These are phyloP conservation scores for Lepiota subincarnata DNA, from an alignment of 768 basidiomycete species.

Conservation along the genomic window DNA sequence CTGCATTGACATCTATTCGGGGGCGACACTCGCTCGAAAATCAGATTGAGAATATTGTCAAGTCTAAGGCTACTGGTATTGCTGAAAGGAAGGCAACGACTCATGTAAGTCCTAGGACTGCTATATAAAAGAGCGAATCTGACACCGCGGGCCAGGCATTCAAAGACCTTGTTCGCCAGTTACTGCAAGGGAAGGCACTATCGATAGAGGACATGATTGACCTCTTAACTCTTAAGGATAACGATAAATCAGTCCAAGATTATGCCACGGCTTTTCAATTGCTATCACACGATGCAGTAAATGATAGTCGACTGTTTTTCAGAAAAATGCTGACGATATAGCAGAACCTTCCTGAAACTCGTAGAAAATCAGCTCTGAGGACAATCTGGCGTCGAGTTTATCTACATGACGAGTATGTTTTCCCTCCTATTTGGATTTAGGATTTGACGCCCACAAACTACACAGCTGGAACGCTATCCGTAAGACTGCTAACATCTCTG, in stretches of 20 bases:
- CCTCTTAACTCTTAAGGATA: slow-evolving; percentile 82
- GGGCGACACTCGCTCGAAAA: slow-evolving; percentile 60
- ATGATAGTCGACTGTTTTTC: slow-evolving; percentile 19
- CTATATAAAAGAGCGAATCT: not conserved
- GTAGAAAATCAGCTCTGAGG: slow-evolving; percentile 64
- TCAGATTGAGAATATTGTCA: slow-evolving; percentile 62
- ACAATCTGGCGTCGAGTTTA: slow-evolving; percentile 87
- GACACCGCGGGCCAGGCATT: slow-evolving; percentile 46
- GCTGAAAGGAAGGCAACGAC: slow-evolving; percentile 48
- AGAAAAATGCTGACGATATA: not conserved
- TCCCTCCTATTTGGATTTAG: not conserved
- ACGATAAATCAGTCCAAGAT: slow-evolving; percentile 52
- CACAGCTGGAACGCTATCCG: slow-evolving; percentile 77
- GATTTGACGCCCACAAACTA: not conserved
- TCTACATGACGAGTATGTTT: slow-evolving; percentile 75
- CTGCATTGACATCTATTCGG: slow-evolving; percentile 43
- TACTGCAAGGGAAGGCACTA: slow-evolving; percentile 73
- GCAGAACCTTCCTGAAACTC: slow-evolving; percentile 66
- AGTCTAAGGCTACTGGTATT: slow-evolving; percentile 46
- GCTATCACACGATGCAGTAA: slow-evolving; percentile 51
- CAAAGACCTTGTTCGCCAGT: slow-evolving; percentile 58
- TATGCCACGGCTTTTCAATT: slow-evolving; percentile 68
- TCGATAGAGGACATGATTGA: slow-evolving; percentile 81
- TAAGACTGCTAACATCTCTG: slow-evolving; percentile 70
- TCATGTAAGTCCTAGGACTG: slow-evolving; percentile 32